These are phyloP conservation scores for Bullera alba DNA, from an alignment of 768 basidiomycete genomes.

Conservation along the genomic window DNA sequence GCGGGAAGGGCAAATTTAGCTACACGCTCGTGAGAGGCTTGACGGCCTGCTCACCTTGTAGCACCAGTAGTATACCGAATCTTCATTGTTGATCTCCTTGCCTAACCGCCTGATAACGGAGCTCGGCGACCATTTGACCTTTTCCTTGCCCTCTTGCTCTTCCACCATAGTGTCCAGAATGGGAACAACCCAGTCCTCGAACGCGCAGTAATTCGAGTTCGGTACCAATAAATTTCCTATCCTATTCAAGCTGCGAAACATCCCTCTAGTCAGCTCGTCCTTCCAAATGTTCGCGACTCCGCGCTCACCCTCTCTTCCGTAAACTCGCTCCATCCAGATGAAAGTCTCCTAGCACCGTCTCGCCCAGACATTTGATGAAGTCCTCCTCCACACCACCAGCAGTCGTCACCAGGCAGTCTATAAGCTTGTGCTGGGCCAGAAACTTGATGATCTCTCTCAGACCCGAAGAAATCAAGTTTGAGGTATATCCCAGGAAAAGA, in stretches of 20 bases:
- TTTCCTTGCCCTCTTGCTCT: constrained; percentile 57
- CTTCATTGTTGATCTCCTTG: constrained; percentile 93
- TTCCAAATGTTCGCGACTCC: not conserved
- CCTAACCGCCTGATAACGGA: constrained; percentile 86
- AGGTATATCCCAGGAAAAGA: constrained; percentile 95
- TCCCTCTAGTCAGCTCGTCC: not conserved
- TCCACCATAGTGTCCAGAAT: constrained; percentile 82
- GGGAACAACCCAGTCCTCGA: constrained; percentile 98
- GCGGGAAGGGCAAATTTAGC: constrained; percentile 22
- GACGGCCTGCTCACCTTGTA: constrained; percentile 67
- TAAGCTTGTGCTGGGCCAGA: constrained; percentile 86
- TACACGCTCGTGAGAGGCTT: not conserved
- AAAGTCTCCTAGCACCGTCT: constrained; percentile 76
- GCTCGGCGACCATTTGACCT: constrained; percentile 79
- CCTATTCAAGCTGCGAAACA: constrained; percentile 64
- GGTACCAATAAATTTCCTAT: constrained; percentile 95
- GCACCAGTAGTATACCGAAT: constrained; percentile 98
- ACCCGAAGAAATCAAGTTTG: constrained; percentile 96
- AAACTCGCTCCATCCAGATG: constrained; percentile 82
- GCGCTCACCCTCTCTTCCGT: constrained; percentile 59
- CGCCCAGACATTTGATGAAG: constrained; percentile 97
- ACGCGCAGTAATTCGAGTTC: constrained; percentile 98
- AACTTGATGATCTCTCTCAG: constrained; percentile 84
- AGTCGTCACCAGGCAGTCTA: constrained; percentile 86
- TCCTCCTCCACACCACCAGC: constrained; percentile 99